These are phyloP conservation scores for Papiliotrema terrestris DNA, from an alignment of 1,284 basidiomycete species.

Conservation along the genomic window DNA sequence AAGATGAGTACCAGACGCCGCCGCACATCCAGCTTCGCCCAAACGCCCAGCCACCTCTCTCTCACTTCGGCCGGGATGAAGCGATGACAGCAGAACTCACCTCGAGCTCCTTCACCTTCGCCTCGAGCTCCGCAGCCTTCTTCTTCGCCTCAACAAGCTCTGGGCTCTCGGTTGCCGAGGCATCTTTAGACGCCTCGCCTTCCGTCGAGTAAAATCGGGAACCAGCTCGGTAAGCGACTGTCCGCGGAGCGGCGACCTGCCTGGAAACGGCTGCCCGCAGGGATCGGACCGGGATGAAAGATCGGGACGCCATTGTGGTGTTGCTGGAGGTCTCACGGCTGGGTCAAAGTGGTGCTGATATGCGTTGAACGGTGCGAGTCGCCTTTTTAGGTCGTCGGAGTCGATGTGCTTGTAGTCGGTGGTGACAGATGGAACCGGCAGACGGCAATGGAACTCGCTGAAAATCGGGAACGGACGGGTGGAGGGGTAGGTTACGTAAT, in stretches of 20 bases:
- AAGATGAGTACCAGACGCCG: too few species aligned
- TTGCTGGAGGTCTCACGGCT: neutral
- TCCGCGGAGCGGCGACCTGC: too few species aligned
- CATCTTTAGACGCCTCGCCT: neutral
- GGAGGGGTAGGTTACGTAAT: too few species aligned
- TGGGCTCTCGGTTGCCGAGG: neutral
- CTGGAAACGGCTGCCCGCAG: neutral
- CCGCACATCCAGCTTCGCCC: too few species aligned
- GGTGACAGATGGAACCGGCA: too few species aligned
- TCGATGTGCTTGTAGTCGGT: too few species aligned
- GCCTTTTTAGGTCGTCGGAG: too few species aligned
- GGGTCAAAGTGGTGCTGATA: neutral
- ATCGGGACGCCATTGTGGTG: neutral
- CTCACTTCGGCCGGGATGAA: neutral
- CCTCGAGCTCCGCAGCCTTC: conserved; percentile 26
- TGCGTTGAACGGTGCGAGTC: too few species aligned
- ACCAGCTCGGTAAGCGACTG: neutral
- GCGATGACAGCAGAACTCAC: conserved; percentile 20
- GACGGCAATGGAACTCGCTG: too few species aligned
- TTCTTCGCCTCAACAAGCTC: conserved; percentile 28
- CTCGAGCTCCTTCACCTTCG: conserved; percentile 39
- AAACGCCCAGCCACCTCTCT: too few species aligned
- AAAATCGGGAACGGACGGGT: too few species aligned
- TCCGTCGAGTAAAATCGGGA: conserved; percentile 2
- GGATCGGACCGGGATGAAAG: conserved; percentile 2